A percentile compares a stretch with the other conserved stretches of the same genome.
Evolutionary conservation across 1,284 basidiomycete genomes (phyloP).

Genomic region (Sporisorium reilianum): DNA sequence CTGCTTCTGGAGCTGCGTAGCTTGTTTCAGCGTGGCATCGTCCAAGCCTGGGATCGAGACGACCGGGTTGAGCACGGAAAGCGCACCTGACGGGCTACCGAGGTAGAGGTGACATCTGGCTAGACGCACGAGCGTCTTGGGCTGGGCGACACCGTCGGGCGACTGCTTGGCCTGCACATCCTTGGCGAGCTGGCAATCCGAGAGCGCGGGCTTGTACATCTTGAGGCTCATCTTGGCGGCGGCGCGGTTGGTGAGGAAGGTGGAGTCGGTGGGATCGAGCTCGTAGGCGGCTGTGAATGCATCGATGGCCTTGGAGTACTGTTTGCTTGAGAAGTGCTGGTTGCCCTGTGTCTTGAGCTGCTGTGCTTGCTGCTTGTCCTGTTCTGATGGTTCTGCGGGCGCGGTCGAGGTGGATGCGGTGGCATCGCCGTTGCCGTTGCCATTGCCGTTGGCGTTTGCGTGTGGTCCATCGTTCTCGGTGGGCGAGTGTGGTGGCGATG

Average conservation of each 20-base stretch:
- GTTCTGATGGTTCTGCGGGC: constrained; percentile 11
- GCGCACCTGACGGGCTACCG: constrained; percentile 52
- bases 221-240: constrained; percentile 86
- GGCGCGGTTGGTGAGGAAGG: constrained; percentile 85
- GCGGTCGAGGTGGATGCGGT: background rate
- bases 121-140: constrained; percentile 60
- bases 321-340: constrained; percentile 57
- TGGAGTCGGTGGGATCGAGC: constrained; percentile 77
- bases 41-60: constrained; percentile 10
- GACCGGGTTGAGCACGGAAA: constrained; percentile 42
- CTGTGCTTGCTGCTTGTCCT: constrained; percentile 52
- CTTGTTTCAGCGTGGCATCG: constrained; percentile 46
- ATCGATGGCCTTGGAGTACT: constrained; percentile 65
- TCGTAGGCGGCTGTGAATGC: constrained; percentile 70
- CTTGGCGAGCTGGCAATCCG: constrained; percentile 82
- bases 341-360: constrained; percentile 67
- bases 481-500: constrained; percentile 24
- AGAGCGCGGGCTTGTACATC: constrained; percentile 78
- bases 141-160: constrained; percentile 32
- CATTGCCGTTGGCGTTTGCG: constrained; percentile 2
- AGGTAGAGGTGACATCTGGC: constrained; percentile 63
- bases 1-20: constrained; percentile 47
- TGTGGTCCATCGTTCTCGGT: background rate
- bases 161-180: constrained; percentile 73
- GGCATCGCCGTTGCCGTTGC: constrained; percentile 2